Evolutionary conservation across 345 rosid genomes (phyloP).

Genomic region (Cardamine resedifolia): DNA sequence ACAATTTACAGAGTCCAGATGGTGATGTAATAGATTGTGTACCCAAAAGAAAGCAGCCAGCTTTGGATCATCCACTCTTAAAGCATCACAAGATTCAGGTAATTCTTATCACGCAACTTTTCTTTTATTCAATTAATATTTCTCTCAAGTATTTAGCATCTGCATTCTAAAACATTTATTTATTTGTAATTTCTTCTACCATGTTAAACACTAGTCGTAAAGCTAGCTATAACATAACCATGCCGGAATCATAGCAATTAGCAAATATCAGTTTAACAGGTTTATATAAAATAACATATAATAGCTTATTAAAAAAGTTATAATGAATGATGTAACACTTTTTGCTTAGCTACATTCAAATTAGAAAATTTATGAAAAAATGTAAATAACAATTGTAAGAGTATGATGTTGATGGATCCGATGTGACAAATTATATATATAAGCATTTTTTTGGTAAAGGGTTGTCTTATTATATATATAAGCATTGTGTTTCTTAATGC

Average conservation of each 20-base stretch:
- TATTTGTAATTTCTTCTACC: background rate
- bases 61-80: conserved; percentile 90
- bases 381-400: background rate
- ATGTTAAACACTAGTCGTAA: background rate
- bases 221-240: background rate
- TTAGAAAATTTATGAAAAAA: background rate
- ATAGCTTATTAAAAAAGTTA: background rate
- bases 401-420: background rate
- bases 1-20: conserved; percentile 60
- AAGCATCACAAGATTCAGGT: conserved; percentile 98
- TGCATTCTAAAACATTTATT: background rate
- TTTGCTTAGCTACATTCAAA: background rate
- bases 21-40: conserved; percentile 95
- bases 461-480: background rate
- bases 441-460: background rate
- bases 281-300: background rate
- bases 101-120: conserved; percentile 12
- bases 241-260: background rate
- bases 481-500: background rate
- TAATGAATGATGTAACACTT: background rate
- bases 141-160: background rate
- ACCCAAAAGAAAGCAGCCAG: conserved; percentile 80
- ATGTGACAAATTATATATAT: background rate
- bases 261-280: background rate
- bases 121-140: background rate